Conservation (phyloP, 768 basidiomycete species). For the Panaeolus cyanescens region DNA sequence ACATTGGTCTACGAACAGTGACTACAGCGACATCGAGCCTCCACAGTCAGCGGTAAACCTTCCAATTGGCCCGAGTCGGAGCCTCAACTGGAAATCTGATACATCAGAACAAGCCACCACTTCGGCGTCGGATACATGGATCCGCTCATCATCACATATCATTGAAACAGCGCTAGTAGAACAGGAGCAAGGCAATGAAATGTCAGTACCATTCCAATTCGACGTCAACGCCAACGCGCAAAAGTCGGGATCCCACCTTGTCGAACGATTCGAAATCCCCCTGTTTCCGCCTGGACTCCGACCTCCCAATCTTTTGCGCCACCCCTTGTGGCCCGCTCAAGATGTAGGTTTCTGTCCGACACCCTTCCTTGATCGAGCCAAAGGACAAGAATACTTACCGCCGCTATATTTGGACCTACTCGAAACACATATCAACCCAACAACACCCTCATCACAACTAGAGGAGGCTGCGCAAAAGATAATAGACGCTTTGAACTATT, state of each 20-base stretch:
- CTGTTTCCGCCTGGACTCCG: not conserved
- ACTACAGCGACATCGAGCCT: too few relatives aligned
- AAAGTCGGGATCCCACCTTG: not conserved
- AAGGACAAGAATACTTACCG: not conserved
- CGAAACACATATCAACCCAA: not conserved
- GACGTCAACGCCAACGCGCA: not conserved
- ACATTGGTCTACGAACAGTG: not conserved
- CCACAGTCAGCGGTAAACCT: too few relatives aligned
- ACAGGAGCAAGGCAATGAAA: too few relatives aligned
- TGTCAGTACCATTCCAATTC: too few relatives aligned
- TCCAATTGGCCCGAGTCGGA: too few relatives aligned
- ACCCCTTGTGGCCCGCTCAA: not conserved
- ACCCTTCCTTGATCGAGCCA: not conserved
- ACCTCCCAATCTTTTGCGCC: not conserved
- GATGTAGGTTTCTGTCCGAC: not conserved
- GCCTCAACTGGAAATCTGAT: too few relatives aligned
- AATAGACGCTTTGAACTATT: too few relatives aligned
- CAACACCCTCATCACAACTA: not conserved
- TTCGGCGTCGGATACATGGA: too few relatives aligned
- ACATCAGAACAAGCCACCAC: too few relatives aligned
- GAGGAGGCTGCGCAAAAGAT: not conserved
- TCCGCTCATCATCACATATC: too few relatives aligned
- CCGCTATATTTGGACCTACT: not conserved
- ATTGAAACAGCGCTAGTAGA: too few relatives aligned
- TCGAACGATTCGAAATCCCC: not conserved